Base-by-base conservation (phyloP, 306 rosid species). In the Fagus crenata region DNA sequence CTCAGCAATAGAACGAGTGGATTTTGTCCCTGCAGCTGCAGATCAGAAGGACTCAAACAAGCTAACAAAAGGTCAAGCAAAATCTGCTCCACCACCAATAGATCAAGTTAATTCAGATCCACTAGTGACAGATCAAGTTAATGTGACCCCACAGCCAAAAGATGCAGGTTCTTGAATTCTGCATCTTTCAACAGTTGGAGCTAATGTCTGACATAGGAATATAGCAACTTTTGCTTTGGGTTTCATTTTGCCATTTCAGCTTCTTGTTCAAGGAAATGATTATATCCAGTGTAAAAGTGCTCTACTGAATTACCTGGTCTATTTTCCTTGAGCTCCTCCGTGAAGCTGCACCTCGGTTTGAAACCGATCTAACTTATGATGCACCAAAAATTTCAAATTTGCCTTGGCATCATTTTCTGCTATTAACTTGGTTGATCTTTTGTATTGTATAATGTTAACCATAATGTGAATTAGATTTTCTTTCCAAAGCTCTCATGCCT, bases 151-250 rank as follows among this genome's bases (percentile, higher is more conserved):
- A 39, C 84, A 80, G 67, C 81, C 75, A 35, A 82, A 79, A 71
- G 86, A 82, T 80, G 81, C 67, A 14, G 86, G 78, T 76, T 90
- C 88, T 72, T 82, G 84, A 87, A 31, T 68, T 69, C 46, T 43
- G 42, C 77, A 43, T 65, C 22, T 59, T 80, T 22, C 41, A 69
- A 37, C 12, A 28, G 28, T 72, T 60, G 72, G 56, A 76, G 58
- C 40, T 31, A 36, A 42, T 8, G 40, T 56, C 13, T 53, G 42
- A 67, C 22, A 49, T 40, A 60, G 74, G 63, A 63, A 53, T 46
- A 72, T 75, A n/a, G 35, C 49, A 67, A 76, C 76, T 22, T 67
- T 49, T 55, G 22, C 63, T 75, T 75, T 41, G 40, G 13, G 69
- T 55, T 32, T 75, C 53, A 42, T 61, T 56, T 22, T 42, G 14